Conservation (phyloP, 2,329 filamentous ascomycete genomes). For the Trichoderma oligosporum region DNA sequence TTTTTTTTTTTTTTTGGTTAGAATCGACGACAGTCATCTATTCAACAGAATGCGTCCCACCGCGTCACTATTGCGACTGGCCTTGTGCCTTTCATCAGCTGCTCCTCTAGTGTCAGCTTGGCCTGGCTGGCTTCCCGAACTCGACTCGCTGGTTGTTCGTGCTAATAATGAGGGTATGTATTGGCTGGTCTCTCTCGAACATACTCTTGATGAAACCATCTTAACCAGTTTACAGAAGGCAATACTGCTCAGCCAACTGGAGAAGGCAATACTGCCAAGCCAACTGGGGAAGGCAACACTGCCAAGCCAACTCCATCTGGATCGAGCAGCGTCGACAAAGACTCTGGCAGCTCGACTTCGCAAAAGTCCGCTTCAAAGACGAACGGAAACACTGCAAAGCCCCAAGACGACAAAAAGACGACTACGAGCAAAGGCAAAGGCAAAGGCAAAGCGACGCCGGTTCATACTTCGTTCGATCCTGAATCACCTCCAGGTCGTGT, state of each 20-base stretch:
- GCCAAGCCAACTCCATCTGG: not conserved
- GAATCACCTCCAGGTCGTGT: slow-evolving; percentile 49
- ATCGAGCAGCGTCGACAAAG: no score
- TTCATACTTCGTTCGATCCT: slow-evolving; percentile 39
- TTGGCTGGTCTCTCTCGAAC: not conserved
- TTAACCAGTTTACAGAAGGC: slow-evolving; percentile 21
- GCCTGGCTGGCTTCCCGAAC: slow-evolving; percentile 53
- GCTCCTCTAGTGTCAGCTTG: slow-evolving; percentile 52
- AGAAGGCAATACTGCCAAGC: slow-evolving; percentile 41
- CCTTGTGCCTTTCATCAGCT: slow-evolving; percentile 49
- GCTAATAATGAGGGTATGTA: slow-evolving; percentile 39
- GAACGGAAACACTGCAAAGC: slow-evolving; percentile 26
- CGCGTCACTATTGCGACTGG: slow-evolving; percentile 44
- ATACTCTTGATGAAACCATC: slow-evolving; percentile 19
- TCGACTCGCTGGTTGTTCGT: slow-evolving; percentile 52
- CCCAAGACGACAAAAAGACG: slow-evolving; percentile 7
- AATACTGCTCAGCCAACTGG: slow-evolving; percentile 27
- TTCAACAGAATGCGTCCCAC: slow-evolving; percentile 47
- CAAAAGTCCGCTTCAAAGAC: slow-evolving; percentile 19
- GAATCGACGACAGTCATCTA: not conserved
- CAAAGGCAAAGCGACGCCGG: slow-evolving; percentile 25
- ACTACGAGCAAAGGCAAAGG: slow-evolving; percentile 23
- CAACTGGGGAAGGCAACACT: slow-evolving; percentile 23
- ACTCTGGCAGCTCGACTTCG: no score
- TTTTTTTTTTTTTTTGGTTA: not conserved